These are phyloP conservation scores for Suillus hirtellus DNA, from an alignment of 768 basidiomycete genomes.

Conservation along the genomic window DNA sequence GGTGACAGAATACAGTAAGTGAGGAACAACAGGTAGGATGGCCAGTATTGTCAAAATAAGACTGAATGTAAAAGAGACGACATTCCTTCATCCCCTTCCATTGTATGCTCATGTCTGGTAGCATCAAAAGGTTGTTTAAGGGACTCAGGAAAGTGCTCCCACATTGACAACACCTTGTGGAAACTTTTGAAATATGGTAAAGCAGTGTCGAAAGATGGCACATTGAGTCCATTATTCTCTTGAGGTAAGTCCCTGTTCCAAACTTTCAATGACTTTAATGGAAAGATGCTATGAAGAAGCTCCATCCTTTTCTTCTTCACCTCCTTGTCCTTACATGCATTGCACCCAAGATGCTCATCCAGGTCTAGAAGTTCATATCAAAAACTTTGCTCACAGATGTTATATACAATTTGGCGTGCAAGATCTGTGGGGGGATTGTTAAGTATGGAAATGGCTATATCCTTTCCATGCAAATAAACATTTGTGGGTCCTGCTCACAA, in stretches of 20 bases:
- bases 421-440: background rate
- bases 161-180: background rate
- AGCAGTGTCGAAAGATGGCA: background rate
- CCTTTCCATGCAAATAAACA: background rate
- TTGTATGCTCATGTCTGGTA: background rate
- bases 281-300: background rate
- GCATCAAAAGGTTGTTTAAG: background rate
- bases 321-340: background rate
- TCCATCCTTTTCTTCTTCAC: background rate
- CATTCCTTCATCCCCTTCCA: background rate
- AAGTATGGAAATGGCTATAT: background rate
- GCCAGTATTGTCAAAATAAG: background rate
- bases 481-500: background rate
- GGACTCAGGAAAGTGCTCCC: background rate
- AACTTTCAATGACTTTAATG: background rate
- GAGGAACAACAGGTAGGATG: background rate
- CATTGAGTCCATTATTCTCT: background rate
- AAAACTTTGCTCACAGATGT: background rate
- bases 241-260: background rate
- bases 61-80: background rate
- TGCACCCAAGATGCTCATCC: background rate
- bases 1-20: background rate
- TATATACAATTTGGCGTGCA: background rate
- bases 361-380: background rate
- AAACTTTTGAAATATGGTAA: background rate